phyloP scores from a whole-genome alignment of 2,329 filamentous ascomycete genomes.

The Colletotrichum tamarilloi region DNA sequence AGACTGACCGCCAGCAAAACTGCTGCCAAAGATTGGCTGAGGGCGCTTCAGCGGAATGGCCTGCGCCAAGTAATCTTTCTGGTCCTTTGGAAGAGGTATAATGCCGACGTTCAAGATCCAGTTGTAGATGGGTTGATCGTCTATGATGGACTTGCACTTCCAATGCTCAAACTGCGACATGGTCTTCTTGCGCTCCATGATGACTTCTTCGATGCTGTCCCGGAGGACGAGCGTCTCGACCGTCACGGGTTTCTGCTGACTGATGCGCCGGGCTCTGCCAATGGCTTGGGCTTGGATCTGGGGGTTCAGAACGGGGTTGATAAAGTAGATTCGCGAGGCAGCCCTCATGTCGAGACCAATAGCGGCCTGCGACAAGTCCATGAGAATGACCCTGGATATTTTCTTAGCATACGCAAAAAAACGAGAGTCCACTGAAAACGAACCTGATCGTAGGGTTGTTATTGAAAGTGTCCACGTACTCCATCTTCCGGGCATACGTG shows the following conservation, averaged over 20 bases:
- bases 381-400: conserved; percentile 75
- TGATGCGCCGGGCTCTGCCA: conserved; percentile 88
- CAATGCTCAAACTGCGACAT: conserved; percentile 78
- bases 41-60: conserved; percentile 58
- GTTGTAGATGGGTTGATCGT: conserved; percentile 67
- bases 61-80: conserved; percentile 53
- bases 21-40: conserved; percentile 63
- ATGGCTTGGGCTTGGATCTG: conserved; percentile 91
- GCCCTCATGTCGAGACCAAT: conserved; percentile 87
- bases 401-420: not conserved
- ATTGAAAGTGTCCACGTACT: conserved; percentile 85
- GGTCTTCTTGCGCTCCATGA: conserved; percentile 76
- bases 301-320: conserved; percentile 88
- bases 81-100: conserved; percentile 43
- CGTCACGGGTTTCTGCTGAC: conserved; percentile 80
- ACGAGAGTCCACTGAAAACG: not conserved
- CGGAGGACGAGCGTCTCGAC: conserved; percentile 88
- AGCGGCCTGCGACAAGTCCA: conserved; percentile 91
- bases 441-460: conserved; percentile 70
- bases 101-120: conserved; percentile 68
- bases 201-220: conserved; percentile 86
- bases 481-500: conserved; percentile 69
- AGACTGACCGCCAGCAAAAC: conserved; percentile 55
- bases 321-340: conserved; percentile 88
- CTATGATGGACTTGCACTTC: conserved; percentile 66